Evolutionary conservation across 345 rosid genomes (phyloP).

Genomic region (Corymbia maculata): DNA sequence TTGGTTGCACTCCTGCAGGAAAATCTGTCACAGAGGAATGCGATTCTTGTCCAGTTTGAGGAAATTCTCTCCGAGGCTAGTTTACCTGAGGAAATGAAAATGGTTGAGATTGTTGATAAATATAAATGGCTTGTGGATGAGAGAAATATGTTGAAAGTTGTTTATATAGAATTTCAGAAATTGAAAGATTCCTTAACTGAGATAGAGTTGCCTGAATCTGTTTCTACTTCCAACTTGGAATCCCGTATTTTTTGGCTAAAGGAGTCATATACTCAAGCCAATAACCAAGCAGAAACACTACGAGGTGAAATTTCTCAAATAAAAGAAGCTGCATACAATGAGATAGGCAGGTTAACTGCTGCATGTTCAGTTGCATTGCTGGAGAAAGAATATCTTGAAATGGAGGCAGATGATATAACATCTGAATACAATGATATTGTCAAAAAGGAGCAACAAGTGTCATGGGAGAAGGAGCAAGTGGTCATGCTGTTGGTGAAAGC

Average conservation of each 20-base stretch:
- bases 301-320: conserved; percentile 34
- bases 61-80: conserved; percentile 30
- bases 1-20: conserved; percentile 58
- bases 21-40: conserved; percentile 32
- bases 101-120: conserved; percentile 41
- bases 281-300: conserved; percentile 36
- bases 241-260: conserved; percentile 54
- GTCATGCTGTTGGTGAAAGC: conserved; percentile 43
- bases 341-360: conserved; percentile 44
- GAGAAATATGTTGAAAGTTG: conserved; percentile 38
- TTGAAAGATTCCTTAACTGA: conserved; percentile 44
- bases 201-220: conserved; percentile 55
- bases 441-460: conserved; percentile 25
- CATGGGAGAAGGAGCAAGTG: conserved; percentile 48
- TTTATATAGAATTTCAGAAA: conserved; percentile 41
- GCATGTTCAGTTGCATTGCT: conserved; percentile 46
- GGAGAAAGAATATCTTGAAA: conserved; percentile 49
- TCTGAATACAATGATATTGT: conserved; percentile 28
- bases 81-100: conserved; percentile 48
- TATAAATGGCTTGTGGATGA: conserved; percentile 59
- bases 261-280: conserved; percentile 48
- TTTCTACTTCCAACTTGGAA: conserved; percentile 42
- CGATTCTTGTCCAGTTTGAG: conserved; percentile 45
- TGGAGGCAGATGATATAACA: conserved; percentile 32
- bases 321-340: conserved; percentile 30